Percentiles rank a stretch among this genome's conserved stretches.
Evolutionary conservation across 2,329 filamentous ascomycete species (phyloP).

Genomic region (Fusarium fujikuroi): DNA sequence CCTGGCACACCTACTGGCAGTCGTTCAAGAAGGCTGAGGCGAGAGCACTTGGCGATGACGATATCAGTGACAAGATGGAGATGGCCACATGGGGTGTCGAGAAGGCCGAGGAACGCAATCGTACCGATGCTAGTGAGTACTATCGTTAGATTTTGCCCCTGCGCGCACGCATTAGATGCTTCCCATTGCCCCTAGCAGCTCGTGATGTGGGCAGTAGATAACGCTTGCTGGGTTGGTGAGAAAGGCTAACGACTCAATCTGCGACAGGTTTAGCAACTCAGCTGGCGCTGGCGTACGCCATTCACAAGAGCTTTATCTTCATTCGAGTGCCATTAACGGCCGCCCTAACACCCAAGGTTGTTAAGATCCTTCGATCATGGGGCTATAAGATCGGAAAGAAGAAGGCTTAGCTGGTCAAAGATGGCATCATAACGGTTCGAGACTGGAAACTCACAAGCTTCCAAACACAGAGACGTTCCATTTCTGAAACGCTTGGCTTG

Average conservation of each 20-base stretch:
- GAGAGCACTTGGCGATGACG: conserved; percentile 55
- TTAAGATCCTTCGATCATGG: conserved; percentile 86
- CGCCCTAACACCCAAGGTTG: conserved; percentile 92
- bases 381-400: conserved; percentile 95
- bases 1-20: conserved; percentile 61
- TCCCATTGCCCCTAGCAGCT: neutral
- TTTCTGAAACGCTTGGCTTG: conserved; percentile 15
- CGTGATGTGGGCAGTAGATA: neutral
- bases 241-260: conserved; percentile 40
- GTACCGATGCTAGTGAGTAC: conserved; percentile 78
- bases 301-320: conserved; percentile 98
- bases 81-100: conserved; percentile 70
- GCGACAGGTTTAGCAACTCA: conserved; percentile 76
- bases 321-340: conserved; percentile 92
- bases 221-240: conserved; percentile 13
- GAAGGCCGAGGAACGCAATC: conserved; percentile 69
- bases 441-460: conserved; percentile 20
- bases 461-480: conserved; percentile 1
- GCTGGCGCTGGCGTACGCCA: conserved; percentile 90
- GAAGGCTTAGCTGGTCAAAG: conserved; percentile 20
- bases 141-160: conserved; percentile 5
- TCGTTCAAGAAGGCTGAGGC: conserved; percentile 59
- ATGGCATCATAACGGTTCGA: conserved; percentile 22
- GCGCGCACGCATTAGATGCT: conserved; percentile 9
- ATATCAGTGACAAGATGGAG: conserved; percentile 59